Base-by-base conservation (phyloP, 352 stramenopile genomes). In the Pythium plurisporium region DNA sequence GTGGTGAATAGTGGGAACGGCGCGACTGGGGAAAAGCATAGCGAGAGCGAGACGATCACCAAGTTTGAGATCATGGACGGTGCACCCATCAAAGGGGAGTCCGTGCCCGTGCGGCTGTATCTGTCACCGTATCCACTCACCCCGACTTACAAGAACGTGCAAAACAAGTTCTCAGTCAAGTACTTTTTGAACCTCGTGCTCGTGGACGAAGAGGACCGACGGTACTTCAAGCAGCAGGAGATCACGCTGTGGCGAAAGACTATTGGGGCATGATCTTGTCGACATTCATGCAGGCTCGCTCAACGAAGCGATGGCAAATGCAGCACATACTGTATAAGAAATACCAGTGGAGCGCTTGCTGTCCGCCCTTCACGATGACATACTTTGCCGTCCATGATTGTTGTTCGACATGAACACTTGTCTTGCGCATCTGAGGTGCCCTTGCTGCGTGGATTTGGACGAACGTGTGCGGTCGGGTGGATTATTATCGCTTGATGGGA, bases 51-150 rank as follows among this genome's bases (percentile, higher is more conserved):
- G 65, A 99, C 94, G 4, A 66, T 99, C 36, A 88, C 94, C 7
- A 99, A 98, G 67, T 99, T 97, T 72, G 97, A 99, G 73, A 97
- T 99, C 71, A 99, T 99, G 97, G 97, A 99, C 69, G 96, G 97
- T 43, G 94, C 94, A 26, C 97, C 96, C 0, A 86, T 99, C 33
- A 98, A 98, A 50, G 94, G 84, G 25, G 96, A 99, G 68, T 89
- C 88, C 17, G 97, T 99, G 63, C 97, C 97, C 5, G 89, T 99
- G 34, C 91, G 97, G 11, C 70, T 99, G 26, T 98, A 97, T 64
- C 76, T 99, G 25, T 70, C 77, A 26, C 70, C 93, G 70, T 85
- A 95, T 69, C 70, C 84, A 61, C 78, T 98, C 49, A 97, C 91
- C 22, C 91, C 91, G 2, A 97, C 91, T 26, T 96, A 95, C 59